Conservation (phyloP, 371 early-diverging fungal genomes). For the Caulochytrium protostelioides region DNA sequence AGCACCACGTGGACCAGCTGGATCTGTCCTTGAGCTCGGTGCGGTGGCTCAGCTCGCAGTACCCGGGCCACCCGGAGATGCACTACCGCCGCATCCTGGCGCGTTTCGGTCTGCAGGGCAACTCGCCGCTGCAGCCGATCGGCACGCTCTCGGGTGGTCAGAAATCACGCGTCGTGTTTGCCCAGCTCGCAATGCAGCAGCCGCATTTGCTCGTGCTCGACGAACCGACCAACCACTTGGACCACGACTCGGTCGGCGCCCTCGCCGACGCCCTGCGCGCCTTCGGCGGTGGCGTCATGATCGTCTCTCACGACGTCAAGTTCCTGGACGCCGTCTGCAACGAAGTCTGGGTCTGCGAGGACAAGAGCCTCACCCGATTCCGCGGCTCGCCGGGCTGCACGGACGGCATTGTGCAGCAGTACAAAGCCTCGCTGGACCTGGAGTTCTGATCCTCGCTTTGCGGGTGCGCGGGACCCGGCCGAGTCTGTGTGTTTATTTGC, state of each 20-base stretch:
- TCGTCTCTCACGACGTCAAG: conserved; percentile 83
- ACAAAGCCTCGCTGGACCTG: no score
- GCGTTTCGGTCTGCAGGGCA: conserved; percentile 86
- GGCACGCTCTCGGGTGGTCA: conserved; percentile 95
- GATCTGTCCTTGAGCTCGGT: conserved; percentile 54
- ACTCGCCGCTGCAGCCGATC: conserved; percentile 79
- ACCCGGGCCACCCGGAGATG: conserved; percentile 79
- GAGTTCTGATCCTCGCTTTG: no score
- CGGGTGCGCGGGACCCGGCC: no score
- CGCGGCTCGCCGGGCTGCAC: conserved; percentile 25
- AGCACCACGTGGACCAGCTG: conserved; percentile 93
- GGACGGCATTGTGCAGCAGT: conserved; percentile 21
- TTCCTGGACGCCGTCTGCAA: conserved; percentile 69
- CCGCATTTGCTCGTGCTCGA: conserved; percentile 93
- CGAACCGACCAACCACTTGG: conserved; percentile 40
- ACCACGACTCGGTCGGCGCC: conserved; percentile 58
- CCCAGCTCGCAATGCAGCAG: conserved; percentile 66
- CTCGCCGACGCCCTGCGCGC: conserved; percentile 50
- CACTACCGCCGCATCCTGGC: conserved; percentile 87
- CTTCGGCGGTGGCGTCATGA: conserved; percentile 72
- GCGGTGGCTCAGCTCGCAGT: conserved; percentile 61
- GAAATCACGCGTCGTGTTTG: conserved; percentile 91
- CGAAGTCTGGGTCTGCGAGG: conserved; percentile 73
- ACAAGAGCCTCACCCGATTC: conserved; percentile 33
- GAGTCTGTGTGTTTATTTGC: no score